phyloP scores from a whole-genome alignment of 2,329 filamentous ascomycete genomes.

The Fusarium tjaetaba region DNA sequence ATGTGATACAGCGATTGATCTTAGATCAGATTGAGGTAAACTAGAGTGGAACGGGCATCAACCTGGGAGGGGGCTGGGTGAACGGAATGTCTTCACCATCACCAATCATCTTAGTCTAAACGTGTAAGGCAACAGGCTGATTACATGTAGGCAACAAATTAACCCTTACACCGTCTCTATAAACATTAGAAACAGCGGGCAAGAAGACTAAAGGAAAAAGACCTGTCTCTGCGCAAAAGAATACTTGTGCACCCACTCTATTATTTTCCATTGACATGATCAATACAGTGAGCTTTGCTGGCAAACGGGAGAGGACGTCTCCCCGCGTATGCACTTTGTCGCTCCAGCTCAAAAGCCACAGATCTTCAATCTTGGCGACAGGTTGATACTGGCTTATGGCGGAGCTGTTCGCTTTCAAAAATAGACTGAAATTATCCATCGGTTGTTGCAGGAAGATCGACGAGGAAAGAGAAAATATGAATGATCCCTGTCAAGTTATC shows the following conservation, averaged over 20 bases:
- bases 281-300: background rate
- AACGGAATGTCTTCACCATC: background rate
- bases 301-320: background rate
- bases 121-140: accelerated
- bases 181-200: background rate
- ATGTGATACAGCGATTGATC: background rate
- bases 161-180: background rate
- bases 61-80: background rate
- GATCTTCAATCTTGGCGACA: background rate
- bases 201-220: too few species aligned
- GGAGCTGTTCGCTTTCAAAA: too few species aligned
- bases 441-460: background rate
- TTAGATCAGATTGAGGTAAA: background rate
- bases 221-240: background rate
- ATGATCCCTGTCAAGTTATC: background rate
- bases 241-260: accelerated
- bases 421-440: too few species aligned
- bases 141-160: background rate
- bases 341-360: background rate
- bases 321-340: background rate
- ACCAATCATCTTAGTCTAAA: background rate
- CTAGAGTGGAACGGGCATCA: background rate
- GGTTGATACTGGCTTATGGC: too few species aligned
- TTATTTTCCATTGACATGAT: background rate
- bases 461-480: background rate